Percentiles rank a stretch among this genome's conserved stretches.
Conservation (phyloP, 257 asterid genomes). For the Solanum appendiculatum region DNA sequence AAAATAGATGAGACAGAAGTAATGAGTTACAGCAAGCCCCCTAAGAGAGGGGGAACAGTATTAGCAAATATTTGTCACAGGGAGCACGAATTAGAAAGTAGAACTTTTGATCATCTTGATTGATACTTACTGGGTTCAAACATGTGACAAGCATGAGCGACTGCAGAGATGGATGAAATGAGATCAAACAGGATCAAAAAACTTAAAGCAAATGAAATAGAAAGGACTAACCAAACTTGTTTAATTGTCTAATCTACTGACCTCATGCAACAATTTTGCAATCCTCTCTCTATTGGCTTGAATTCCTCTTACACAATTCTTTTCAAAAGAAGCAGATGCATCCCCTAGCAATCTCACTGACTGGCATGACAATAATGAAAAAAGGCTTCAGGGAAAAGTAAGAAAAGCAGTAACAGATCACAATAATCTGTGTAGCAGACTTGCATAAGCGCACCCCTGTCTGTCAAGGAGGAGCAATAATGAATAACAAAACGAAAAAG, state of each 20-base stretch:
- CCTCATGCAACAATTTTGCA: slow-evolving; percentile 77
- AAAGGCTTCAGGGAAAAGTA: neutral
- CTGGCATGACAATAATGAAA: slow-evolving; percentile 11
- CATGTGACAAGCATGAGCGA: slow-evolving; percentile 97
- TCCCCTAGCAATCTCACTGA: slow-evolving; percentile 84
- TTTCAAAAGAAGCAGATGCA: slow-evolving; percentile 86
- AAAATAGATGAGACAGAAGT: neutral
- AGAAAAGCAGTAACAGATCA: neutral
- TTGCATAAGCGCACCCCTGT: neutral
- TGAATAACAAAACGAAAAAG: neutral
- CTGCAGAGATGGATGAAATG: slow-evolving; percentile 33
- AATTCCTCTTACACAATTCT: slow-evolving; percentile 87
- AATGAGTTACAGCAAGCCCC: neutral
- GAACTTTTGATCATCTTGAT: neutral
- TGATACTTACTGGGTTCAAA: slow-evolving; percentile 72
- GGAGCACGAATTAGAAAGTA: neutral
- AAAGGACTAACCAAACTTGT: neutral
- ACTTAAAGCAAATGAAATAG: neutral
- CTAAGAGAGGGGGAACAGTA: neutral
- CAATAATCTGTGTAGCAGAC: neutral
- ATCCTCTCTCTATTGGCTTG: slow-evolving; percentile 81
- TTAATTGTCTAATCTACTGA: slow-evolving; percentile 14
- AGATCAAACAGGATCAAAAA: neutral
- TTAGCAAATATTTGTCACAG: neutral
- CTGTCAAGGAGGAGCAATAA: neutral